Evolutionary conservation across 176 grass and related monocot species (phyloP).

Genomic region (Pontederia paniculata): DNA sequence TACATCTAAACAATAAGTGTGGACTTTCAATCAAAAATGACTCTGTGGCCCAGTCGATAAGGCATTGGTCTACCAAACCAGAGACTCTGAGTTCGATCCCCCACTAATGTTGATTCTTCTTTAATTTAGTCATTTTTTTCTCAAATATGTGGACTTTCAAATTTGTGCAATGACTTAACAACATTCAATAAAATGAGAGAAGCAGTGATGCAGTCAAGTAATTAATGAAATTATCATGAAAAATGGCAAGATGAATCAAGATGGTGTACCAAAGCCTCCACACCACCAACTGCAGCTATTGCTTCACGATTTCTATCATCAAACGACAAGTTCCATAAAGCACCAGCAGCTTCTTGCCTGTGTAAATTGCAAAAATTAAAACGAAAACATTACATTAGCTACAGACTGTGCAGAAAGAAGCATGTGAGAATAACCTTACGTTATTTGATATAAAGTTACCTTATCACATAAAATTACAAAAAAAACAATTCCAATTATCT

Average conservation of each 20-base stretch:
- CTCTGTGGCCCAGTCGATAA: no score
- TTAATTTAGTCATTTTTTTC: no score
- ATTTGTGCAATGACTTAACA: no score
- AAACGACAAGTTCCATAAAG: slow-evolving; percentile 98
- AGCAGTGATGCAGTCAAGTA: background rate
- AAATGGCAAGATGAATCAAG: background rate
- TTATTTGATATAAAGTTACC: background rate
- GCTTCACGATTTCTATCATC: slow-evolving; percentile 99
- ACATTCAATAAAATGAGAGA: background rate
- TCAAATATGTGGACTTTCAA: no score
- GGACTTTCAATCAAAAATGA: no score
- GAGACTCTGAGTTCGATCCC: no score
- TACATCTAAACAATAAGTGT: no score
- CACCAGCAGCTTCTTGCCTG: slow-evolving; percentile 99
- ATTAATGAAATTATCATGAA: background rate
- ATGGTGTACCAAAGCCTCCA: slow-evolving; percentile 86
- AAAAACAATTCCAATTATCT: no score
- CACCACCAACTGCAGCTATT: slow-evolving; percentile 82
- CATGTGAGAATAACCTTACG: background rate
- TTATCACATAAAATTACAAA: no score
- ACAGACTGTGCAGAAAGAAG: background rate
- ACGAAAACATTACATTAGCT: background rate
- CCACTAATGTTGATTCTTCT: no score
- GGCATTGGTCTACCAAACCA: no score
- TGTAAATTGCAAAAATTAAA: slow-evolving; percentile 18